Evolutionary conservation across 306 rosid genomes (phyloP).

Genomic region (Dryas drummondii): DNA sequence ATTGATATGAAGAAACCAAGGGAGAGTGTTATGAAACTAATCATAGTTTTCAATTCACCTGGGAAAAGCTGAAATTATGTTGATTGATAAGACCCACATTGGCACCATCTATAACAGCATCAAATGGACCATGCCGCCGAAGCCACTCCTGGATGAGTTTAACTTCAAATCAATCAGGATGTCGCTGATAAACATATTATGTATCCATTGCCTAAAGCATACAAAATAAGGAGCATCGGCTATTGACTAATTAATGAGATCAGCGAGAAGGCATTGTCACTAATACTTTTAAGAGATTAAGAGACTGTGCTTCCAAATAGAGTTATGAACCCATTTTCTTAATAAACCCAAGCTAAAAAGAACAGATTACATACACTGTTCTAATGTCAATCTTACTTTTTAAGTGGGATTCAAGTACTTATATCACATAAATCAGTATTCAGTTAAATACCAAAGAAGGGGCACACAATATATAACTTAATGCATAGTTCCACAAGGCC

Average conservation of each 20-base stretch:
- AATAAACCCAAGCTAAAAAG: neutral
- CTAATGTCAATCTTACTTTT: neutral
- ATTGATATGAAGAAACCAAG: conserved; percentile 6
- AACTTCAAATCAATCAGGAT: conserved; percentile 47
- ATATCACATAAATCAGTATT: neutral
- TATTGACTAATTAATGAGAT: conserved; percentile 17
- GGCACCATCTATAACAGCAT: conserved; percentile 93
- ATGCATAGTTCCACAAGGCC: neutral
- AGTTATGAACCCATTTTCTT: neutral
- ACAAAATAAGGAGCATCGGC: conserved; percentile 16
- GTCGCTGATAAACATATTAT: conserved; percentile 25
- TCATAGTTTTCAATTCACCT: conserved; percentile 42
- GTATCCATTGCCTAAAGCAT: conserved; percentile 28
- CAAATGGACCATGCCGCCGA: conserved; percentile 71
- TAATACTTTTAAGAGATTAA: neutral
- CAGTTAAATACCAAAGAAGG: neutral
- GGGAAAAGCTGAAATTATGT: conserved; percentile 55
- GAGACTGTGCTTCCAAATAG: neutral
- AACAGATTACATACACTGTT: neutral
- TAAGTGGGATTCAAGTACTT: neutral
- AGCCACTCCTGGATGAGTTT: conserved; percentile 83
- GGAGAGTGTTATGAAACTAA: neutral
- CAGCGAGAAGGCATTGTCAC: neutral
- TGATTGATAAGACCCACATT: conserved; percentile 58
- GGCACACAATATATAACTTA: neutral